Conservation (phyloP, 2,329 filamentous ascomycete species). For the Stagonosporopsis tanaceti region DNA sequence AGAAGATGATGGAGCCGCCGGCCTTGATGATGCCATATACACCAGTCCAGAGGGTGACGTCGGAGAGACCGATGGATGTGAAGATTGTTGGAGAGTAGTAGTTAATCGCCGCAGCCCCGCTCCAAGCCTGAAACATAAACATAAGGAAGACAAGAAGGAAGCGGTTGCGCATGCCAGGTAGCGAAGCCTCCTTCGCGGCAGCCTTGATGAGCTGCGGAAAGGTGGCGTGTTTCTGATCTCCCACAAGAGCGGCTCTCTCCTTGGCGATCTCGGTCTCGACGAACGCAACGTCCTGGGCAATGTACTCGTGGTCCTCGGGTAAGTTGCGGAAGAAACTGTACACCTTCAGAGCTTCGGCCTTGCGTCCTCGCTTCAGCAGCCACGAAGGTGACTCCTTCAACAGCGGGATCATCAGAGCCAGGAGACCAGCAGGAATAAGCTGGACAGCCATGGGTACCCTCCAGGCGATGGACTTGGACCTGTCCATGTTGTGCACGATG, state of each 20-base stretch:
- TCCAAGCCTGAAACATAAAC: slow-evolving; percentile 66
- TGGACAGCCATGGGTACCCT: slow-evolving; percentile 66
- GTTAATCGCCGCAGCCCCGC: slow-evolving; percentile 61
- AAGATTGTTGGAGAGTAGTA: slow-evolving; percentile 80
- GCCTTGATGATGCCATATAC: slow-evolving; percentile 79
- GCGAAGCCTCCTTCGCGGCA: slow-evolving; percentile 45
- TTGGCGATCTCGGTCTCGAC: slow-evolving; percentile 71
- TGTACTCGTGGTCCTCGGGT: slow-evolving; percentile 67
- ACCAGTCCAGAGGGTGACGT: slow-evolving; percentile 60
- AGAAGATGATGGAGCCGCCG: slow-evolving; percentile 71
- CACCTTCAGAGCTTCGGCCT: slow-evolving; percentile 53
- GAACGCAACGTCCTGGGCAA: slow-evolving; percentile 74
- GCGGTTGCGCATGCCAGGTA: slow-evolving; percentile 59
- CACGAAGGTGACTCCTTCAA: slow-evolving; percentile 56
- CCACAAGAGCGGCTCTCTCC: slow-evolving; percentile 34
- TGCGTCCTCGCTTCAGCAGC: slow-evolving; percentile 53
- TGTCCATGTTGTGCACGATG: slow-evolving; percentile 54
- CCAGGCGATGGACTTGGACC: slow-evolving; percentile 54
- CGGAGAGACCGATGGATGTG: slow-evolving; percentile 67
- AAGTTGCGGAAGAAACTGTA: slow-evolving; percentile 72
- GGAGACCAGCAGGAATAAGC: slow-evolving; percentile 70
- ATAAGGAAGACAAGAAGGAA: slow-evolving; percentile 77
- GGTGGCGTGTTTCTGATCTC: slow-evolving; percentile 34
- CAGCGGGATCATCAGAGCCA: slow-evolving; percentile 57
- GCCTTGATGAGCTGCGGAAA: slow-evolving; percentile 42